phyloP scores from a whole-genome alignment of 148 eudicot species.

The Amaranthus hypochondriacus region DNA sequence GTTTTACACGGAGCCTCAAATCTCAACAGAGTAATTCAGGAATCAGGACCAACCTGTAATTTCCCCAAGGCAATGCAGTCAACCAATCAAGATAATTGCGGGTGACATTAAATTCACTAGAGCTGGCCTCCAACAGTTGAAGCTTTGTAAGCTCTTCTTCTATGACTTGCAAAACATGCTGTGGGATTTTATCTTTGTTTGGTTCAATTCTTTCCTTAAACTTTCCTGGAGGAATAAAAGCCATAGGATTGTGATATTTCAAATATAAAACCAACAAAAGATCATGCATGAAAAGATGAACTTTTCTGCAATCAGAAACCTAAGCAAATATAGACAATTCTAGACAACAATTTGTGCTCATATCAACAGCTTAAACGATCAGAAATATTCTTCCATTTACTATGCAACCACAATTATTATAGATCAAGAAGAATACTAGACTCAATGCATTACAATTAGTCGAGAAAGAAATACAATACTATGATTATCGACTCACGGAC shows the following conservation, averaged over 20 bases:
- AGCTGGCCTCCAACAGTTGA: slow-evolving; percentile 94
- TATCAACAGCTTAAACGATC: not conserved
- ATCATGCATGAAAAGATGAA: not conserved
- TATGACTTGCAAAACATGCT: slow-evolving; percentile 95
- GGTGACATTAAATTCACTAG: slow-evolving; percentile 97
- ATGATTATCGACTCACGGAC: slow-evolving; percentile 4
- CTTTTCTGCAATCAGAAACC: not conserved
- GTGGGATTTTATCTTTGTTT: slow-evolving; percentile 78
- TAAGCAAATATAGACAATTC: slow-evolving; percentile 6
- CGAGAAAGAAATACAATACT: not conserved
- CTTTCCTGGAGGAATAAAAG: slow-evolving; percentile 56
- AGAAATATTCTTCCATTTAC: not conserved
- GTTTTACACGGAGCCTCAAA: not conserved
- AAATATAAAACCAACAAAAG: not conserved
- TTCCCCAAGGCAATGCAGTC: slow-evolving; percentile 98
- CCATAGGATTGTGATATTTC: slow-evolving; percentile 2
- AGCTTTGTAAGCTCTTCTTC: slow-evolving; percentile 96
- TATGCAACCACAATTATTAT: not conserved
- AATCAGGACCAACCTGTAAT: slow-evolving; percentile 62
- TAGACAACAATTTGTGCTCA: not conserved
- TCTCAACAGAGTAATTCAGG: slow-evolving; percentile 9
- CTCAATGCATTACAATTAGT: not conserved
- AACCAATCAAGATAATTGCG: slow-evolving; percentile 99
- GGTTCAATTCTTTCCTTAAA: slow-evolving; percentile 92
- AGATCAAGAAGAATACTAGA: slow-evolving; percentile 1